Base-by-base conservation (phyloP, 1,284 basidiomycete genomes). In the Volvariella surrecta region DNA sequence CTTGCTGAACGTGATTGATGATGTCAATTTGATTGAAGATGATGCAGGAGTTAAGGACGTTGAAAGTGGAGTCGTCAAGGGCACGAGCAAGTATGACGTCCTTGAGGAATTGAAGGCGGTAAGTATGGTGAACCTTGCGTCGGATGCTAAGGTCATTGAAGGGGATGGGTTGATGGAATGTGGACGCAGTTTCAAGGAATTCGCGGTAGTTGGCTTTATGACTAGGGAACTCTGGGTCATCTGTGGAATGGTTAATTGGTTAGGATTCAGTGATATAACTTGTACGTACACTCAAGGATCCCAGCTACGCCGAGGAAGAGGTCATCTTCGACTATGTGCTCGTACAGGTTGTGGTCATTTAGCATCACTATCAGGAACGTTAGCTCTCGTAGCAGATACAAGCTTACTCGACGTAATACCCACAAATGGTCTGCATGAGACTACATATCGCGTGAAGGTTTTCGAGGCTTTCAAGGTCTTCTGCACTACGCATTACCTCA, bases 11-110 rank as follows among this genome's bases (percentile, higher is more conserved):
- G 59, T 95, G 85, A 43, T 75, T 82, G 58, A 98, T 91, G 57
- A 99, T 98, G 64, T 99, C 95, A 56, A 95, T 93, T 64, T 99
- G 95, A 66, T 98, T 96, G 75, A 95, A 99, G 60, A 98, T 95
- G 60, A 99, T 91, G 64, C 91, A 90, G 13, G 91, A 92, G 64
- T 93, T 97, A 55, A 99, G 79, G 54, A 97, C 91, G 54, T 93
- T 93, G 70, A 97, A 96, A 0, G 93, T 97, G 1, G 91, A 88
- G 60, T 99, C 95, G 57, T 99, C 95, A 37, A 98, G 76, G 2
- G 89, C 82, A 4, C 95, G 82, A 0, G 93, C 92, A 24, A 99
- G 84, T 30, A 99, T 91, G 46, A 99, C 95, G 58, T 99, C 95
- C 62, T 97, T 98, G 51, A 99, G 83, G 63, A 95, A 99, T 55